Base-by-base conservation (phyloP, 192 early-diverging fungal genomes). In the Coemansia pectinata region DNA sequence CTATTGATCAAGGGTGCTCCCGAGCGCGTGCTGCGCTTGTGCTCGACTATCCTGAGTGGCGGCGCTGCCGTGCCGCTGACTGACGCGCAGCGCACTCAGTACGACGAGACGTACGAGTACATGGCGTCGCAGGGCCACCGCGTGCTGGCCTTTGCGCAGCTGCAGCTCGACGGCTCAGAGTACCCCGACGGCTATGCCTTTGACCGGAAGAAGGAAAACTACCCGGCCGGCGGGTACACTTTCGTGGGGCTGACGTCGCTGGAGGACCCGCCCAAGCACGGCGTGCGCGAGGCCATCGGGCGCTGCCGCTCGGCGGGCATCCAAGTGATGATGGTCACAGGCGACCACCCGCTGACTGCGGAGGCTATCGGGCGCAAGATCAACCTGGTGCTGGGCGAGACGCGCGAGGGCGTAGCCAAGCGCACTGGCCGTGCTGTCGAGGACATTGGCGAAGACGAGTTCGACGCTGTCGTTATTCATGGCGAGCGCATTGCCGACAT, bases 281-380 rank as follows among this genome's bases (percentile, higher is more conserved):
- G 95, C 62, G 96, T 99, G n/a, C 93, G 95, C 80, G 95, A 97
- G 79, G 96, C 96, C 23, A 94, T 99, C 78, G 96, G 94, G 45
- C 89, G 91, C 47, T 96, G 95, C 76, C 91, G 95, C 64, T 84
- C 79, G 33, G 97, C 97, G 12, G 97, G 97, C 67, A 92, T 99
- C 82, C 91, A 93, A 75, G 95, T 99, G 42, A 93, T 99, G 87
- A 97, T 99, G 95, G 94, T 99, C n/a, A 99, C 97, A 39, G 96
- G 95, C 79, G 96, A 98, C 78, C 93, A 96, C 74, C 93, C 94
- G 50, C 87, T 96, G 72, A 98, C 96, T 3, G 96, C 96, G 27
- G 95, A 96, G 85, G 94, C 96, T 21, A 97, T 99, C 73, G 96
- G 91, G 4, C 89, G 95, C 69, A 96, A 97, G 80, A 98, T 97